Evolutionary conservation across 23 red algal genomes (phyloP).

Genomic region (Cyanidioschyzon merolae): DNA sequence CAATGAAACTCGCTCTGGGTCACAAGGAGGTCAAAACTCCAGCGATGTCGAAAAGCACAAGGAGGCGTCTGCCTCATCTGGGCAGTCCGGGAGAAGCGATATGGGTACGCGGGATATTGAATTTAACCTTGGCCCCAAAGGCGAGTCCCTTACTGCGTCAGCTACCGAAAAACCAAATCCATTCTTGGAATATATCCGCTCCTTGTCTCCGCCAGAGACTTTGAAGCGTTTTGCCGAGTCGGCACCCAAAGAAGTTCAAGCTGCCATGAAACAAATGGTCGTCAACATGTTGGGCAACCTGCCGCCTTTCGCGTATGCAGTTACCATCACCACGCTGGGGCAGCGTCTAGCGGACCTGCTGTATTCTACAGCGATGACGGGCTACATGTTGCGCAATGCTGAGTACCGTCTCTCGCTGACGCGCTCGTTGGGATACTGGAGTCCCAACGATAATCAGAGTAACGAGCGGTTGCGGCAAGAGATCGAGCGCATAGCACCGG

Average conservation of each 20-base stretch:
- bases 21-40: too few species aligned
- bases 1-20: too few species aligned
- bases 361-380: conserved; percentile 63
- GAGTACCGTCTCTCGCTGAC: conserved; percentile 60
- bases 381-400: conserved; percentile 89
- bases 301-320: conserved; percentile 41
- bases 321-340: conserved; percentile 48
- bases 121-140: conserved; percentile 15
- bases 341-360: conserved; percentile 75
- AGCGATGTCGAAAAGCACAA: too few species aligned
- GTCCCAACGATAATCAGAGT: not conserved
- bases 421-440: conserved; percentile 21
- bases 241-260: conserved; percentile 70
- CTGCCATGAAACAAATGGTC: conserved; percentile 66
- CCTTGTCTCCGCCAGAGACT: conserved; percentile 55
- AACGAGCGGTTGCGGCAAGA: not conserved
- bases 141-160: not conserved
- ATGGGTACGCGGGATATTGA: conserved; percentile 60
- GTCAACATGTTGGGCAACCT: conserved; percentile 76
- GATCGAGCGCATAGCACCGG: conserved; percentile 23
- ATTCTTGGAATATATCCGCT: conserved; percentile 51
- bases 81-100: conserved; percentile 30
- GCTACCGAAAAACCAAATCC: conserved; percentile 26
- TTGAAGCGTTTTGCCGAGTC: conserved; percentile 48
- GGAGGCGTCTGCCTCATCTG: not conserved